Evolutionary conservation across 148 eudicot species (phyloP).

Genomic region (Rhododendron griersonianum): DNA sequence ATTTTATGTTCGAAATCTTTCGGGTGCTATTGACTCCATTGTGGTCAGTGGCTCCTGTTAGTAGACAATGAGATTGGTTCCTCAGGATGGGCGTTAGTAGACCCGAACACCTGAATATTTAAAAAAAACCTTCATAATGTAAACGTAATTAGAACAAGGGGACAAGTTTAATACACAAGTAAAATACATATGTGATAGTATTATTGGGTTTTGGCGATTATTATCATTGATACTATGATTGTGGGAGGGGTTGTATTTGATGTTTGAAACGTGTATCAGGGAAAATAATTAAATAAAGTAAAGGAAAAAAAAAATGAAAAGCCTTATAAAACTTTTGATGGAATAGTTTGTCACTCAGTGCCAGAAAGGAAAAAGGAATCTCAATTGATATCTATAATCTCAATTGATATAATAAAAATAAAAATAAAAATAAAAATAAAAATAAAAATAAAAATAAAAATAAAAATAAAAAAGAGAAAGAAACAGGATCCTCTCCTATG

Average conservation of each 20-base stretch:
- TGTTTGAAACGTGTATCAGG: background rate
- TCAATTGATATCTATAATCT: background rate
- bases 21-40: too few species aligned
- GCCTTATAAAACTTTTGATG: background rate
- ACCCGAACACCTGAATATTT: too few species aligned
- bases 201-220: background rate
- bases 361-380: background rate
- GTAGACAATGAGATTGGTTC: too few species aligned
- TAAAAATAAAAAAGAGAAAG: background rate
- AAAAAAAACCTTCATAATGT: background rate
- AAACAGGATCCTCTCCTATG: background rate
- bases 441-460: too few species aligned
- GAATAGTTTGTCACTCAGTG: background rate
- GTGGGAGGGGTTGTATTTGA: background rate
- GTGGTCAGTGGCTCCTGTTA: too few species aligned
- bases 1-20: too few species aligned
- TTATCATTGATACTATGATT: background rate
- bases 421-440: too few species aligned
- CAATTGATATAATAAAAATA: too few species aligned
- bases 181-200: background rate
- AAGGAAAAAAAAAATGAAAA: background rate
- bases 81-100: too few species aligned
- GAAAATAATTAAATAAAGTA: background rate
- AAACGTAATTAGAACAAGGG: background rate
- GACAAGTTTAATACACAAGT: background rate